These are phyloP conservation scores for Claviceps lovelessii DNA, from an alignment of 2,329 filamentous ascomycete genomes.

Conservation along the genomic window DNA sequence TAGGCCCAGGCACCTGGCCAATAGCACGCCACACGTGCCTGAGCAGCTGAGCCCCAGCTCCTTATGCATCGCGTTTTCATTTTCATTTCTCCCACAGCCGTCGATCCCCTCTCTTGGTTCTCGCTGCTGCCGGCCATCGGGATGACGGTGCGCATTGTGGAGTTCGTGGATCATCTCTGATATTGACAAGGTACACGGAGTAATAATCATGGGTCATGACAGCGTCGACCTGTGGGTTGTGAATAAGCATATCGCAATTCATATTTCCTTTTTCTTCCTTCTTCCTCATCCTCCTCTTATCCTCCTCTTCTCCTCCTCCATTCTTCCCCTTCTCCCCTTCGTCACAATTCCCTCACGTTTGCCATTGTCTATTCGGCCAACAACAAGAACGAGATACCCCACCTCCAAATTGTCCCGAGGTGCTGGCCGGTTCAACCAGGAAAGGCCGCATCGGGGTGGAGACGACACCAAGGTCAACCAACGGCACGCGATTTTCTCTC, in stretches of 20 bases:
- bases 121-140: not conserved
- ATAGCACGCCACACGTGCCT: slow-evolving; percentile 14
- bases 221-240: not conserved
- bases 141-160: not conserved
- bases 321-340: not conserved
- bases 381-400: too few relatives aligned
- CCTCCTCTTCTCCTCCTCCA: not conserved
- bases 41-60: slow-evolving; percentile 1
- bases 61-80: not conserved
- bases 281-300: not conserved
- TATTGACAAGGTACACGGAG: not conserved
- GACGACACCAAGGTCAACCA: not conserved
- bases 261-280: too few relatives aligned
- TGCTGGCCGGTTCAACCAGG: too few relatives aligned
- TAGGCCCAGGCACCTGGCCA: slow-evolving; percentile 16
- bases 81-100: not conserved
- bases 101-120: not conserved
- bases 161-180: not conserved
- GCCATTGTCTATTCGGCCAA: too few relatives aligned
- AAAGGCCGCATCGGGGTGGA: not conserved
- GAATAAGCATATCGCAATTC: not conserved
- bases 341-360: not conserved
- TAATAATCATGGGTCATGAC: not conserved
- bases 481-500: not conserved
- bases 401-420: too few relatives aligned